phyloP scores from a whole-genome alignment of 1,284 basidiomycete genomes.

The Papiliotrema nemorosa region DNA sequence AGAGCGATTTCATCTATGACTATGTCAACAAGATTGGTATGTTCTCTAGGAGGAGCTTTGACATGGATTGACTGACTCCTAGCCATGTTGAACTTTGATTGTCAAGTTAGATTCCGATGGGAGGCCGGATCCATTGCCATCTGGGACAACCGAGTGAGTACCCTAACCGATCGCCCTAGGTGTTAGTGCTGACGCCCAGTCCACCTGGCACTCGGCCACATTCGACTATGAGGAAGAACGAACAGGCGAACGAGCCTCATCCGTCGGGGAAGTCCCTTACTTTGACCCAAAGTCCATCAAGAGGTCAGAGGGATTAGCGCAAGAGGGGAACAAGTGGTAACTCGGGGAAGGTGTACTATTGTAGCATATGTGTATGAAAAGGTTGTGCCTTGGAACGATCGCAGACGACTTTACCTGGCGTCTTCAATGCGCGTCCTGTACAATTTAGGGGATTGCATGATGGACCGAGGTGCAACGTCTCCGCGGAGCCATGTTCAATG shows the following conservation, averaged over 20 bases:
- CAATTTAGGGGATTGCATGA: too few relatives aligned
- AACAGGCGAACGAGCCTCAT: conserved; percentile 60
- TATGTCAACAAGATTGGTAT: conserved; percentile 16
- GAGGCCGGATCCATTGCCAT: conserved; percentile 45
- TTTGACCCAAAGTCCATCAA: conserved; percentile 57
- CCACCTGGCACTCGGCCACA: conserved; percentile 37
- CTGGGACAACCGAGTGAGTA: conserved; percentile 53
- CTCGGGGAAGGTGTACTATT: background rate
- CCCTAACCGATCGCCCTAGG: conserved; percentile 52
- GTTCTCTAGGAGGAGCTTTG: background rate
- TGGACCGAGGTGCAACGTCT: too few relatives aligned
- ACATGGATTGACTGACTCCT: background rate
- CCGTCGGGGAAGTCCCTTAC: conserved; percentile 62
- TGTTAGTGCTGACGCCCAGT: conserved; percentile 14
- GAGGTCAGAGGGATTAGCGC: conserved; percentile 52
- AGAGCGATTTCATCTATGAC: conserved; percentile 51
- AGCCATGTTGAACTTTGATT: conserved; percentile 54
- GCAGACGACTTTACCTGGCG: too few relatives aligned
- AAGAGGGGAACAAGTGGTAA: conserved; percentile 23
- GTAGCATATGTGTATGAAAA: too few relatives aligned
- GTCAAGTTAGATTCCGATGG: conserved; percentile 56
- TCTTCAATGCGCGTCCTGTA: too few relatives aligned
- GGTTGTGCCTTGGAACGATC: background rate
- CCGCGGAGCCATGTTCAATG: too few relatives aligned
- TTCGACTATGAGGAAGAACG: conserved; percentile 56